Percentiles rank a stretch among this genome's conserved stretches.
phyloP scores from a whole-genome alignment of 139 green algal species.

The Edaphochlamys debaryana region DNA sequence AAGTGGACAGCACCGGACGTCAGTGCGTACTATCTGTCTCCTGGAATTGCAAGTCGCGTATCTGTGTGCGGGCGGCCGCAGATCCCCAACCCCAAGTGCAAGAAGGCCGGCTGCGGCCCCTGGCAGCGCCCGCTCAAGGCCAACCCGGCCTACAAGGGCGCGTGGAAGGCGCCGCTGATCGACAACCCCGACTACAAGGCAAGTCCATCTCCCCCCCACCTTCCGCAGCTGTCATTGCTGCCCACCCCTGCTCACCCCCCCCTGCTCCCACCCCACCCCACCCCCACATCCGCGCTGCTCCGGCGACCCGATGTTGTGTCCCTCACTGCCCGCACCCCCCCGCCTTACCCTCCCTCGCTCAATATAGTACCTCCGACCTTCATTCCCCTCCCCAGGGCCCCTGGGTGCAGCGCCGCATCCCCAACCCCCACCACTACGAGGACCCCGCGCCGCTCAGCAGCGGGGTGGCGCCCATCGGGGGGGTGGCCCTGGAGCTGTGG shows the following conservation, averaged over 20 bases:
- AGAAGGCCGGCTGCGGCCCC: slow-evolving; percentile 82
- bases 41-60: too few species aligned
- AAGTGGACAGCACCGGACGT: too few species aligned
- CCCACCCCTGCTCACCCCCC: too few species aligned
- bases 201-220: too few species aligned
- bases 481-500: slow-evolving; percentile 37
- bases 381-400: slow-evolving; percentile 8
- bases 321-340: too few species aligned
- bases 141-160: slow-evolving; percentile 95
- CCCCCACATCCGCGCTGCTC: too few species aligned
- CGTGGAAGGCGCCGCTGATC: slow-evolving; percentile 83
- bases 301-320: too few species aligned
- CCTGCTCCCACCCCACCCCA: too few species aligned
- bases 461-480: slow-evolving; percentile 9
- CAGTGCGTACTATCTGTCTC: too few species aligned
- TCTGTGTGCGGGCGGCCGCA: slow-evolving; percentile 85
- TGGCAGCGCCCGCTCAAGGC: slow-evolving; percentile 85
- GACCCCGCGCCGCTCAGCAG: not conserved
- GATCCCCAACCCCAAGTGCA: slow-evolving; percentile 81
- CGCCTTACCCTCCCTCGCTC: not conserved
- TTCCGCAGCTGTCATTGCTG: too few species aligned
- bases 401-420: slow-evolving; percentile 10
- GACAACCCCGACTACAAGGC: slow-evolving; percentile 95
- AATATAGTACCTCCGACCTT: not conserved
- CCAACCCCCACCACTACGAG: slow-evolving; percentile 37